Conservation (phyloP, 2,329 filamentous ascomycete species). For the Diaporthe sp. region DNA sequence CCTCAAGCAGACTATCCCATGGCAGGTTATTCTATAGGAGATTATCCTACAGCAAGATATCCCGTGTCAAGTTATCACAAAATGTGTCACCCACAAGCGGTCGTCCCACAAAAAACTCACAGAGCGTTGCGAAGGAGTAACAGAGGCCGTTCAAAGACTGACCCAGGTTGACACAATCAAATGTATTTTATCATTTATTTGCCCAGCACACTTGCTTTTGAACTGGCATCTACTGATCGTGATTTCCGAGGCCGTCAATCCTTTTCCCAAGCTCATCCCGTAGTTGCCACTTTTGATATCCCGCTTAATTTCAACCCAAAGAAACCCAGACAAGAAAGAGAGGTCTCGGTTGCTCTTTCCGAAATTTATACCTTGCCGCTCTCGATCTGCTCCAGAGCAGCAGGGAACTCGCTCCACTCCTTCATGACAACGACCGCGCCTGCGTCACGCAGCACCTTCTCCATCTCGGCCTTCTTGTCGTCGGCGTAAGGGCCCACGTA, state of each 20-base stretch:
- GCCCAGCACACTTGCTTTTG: slow-evolving; percentile 2
- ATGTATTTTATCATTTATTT: background rate
- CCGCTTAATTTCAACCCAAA: slow-evolving; percentile 31
- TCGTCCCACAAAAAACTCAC: background rate
- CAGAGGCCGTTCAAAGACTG: background rate
- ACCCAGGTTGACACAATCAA: background rate
- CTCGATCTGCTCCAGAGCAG: slow-evolving; percentile 61
- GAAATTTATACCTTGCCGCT: slow-evolving; percentile 44
- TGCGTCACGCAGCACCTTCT: slow-evolving; percentile 69
- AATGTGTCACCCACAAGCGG: background rate
- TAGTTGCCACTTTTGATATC: slow-evolving; percentile 31
- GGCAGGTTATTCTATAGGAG: background rate
- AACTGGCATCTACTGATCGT: slow-evolving; percentile 8
- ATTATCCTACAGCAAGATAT: too few relatives aligned
- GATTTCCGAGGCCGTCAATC: background rate
- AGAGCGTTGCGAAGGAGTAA: background rate
- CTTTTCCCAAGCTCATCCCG: background rate
- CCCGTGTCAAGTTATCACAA: too few relatives aligned
- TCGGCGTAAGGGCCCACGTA: slow-evolving; percentile 85
- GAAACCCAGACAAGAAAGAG: slow-evolving; percentile 1
- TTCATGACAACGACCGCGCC: slow-evolving; percentile 75
- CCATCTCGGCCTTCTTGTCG: slow-evolving; percentile 76
- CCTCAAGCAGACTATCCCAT: background rate
- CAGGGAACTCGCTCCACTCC: slow-evolving; percentile 70
- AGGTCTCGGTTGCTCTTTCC: background rate